Evolutionary conservation across 306 rosid genomes (phyloP).

Genomic region (Parietaria judaica): DNA sequence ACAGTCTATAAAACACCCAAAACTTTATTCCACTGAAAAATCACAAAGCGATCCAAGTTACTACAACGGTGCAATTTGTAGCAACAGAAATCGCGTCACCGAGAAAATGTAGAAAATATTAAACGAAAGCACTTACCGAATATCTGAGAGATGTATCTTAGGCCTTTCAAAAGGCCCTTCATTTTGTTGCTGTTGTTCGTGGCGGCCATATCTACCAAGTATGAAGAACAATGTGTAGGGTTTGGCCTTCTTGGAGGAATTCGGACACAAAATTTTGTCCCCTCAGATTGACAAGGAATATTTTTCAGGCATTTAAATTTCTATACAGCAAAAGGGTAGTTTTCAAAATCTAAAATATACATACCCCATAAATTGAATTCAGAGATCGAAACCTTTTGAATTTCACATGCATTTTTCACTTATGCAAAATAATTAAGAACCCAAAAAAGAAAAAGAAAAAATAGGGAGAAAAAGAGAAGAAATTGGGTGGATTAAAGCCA

Average conservation of each 20-base stretch:
- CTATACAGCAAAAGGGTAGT: not conserved
- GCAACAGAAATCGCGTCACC: too few relatives aligned
- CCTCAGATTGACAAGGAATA: conserved; percentile 1
- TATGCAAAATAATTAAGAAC: too few relatives aligned
- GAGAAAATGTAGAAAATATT: not conserved
- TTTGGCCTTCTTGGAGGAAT: conserved; percentile 8
- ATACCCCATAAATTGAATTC: conserved; percentile 17
- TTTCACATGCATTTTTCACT: not conserved
- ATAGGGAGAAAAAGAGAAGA: conserved; percentile 15
- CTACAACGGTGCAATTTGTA: too few relatives aligned
- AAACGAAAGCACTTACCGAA: conserved; percentile 51
- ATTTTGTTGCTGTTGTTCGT: conserved; percentile 51
- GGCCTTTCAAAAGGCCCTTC: conserved; percentile 87
- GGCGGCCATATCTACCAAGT: conserved; percentile 32
- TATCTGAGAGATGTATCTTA: conserved; percentile 82
- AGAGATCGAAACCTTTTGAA: conserved; percentile 9
- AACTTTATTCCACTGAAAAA: too few relatives aligned
- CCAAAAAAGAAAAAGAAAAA: not conserved
- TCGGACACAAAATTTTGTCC: conserved; percentile 2
- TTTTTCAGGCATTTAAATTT: not conserved
- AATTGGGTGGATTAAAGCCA: conserved; percentile 14
- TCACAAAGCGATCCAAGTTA: too few relatives aligned
- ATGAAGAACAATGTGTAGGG: not conserved
- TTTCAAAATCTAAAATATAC: conserved; percentile 2
- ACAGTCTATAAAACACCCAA: too few relatives aligned